phyloP scores from a whole-genome alignment of 208 protist species.

The Entamoeba dispar region DNA sequence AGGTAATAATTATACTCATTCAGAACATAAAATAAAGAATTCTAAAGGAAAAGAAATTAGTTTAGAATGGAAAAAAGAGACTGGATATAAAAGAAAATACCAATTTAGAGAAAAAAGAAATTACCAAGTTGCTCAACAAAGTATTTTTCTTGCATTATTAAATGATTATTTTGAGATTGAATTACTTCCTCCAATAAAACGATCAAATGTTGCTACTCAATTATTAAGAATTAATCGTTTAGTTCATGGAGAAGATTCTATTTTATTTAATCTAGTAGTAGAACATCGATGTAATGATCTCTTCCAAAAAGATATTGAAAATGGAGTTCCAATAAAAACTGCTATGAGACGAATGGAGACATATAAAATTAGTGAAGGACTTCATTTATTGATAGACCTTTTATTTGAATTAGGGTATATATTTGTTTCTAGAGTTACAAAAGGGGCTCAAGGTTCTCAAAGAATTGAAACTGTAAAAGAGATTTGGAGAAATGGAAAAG shows the following conservation, averaged over 20 bases:
- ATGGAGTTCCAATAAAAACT: background rate
- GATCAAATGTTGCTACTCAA: background rate
- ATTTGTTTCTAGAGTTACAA: background rate
- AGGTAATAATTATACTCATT: too few species aligned
- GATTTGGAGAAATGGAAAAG: background rate
- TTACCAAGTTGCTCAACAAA: background rate
- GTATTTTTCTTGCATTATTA: background rate
- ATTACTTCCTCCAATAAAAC: background rate
- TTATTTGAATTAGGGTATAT: background rate
- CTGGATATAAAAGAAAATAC: background rate
- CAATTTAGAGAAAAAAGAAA: background rate
- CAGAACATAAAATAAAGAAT: too few species aligned
- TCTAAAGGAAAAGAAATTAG: too few species aligned
- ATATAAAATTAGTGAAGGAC: background rate
- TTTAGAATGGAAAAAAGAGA: background rate
- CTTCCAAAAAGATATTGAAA: background rate
- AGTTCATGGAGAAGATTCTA: background rate
- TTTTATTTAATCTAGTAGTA: background rate
- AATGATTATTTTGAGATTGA: background rate
- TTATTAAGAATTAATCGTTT: background rate
- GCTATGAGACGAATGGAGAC: background rate
- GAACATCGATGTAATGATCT: background rate
- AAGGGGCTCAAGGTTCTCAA: background rate
- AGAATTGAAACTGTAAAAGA: background rate
- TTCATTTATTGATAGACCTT: background rate